A percentile compares a stretch with the other conserved stretches of the same genome.
phyloP scores from a whole-genome alignment of 2,329 filamentous ascomycete species.

The Anisogramma anomala region DNA sequence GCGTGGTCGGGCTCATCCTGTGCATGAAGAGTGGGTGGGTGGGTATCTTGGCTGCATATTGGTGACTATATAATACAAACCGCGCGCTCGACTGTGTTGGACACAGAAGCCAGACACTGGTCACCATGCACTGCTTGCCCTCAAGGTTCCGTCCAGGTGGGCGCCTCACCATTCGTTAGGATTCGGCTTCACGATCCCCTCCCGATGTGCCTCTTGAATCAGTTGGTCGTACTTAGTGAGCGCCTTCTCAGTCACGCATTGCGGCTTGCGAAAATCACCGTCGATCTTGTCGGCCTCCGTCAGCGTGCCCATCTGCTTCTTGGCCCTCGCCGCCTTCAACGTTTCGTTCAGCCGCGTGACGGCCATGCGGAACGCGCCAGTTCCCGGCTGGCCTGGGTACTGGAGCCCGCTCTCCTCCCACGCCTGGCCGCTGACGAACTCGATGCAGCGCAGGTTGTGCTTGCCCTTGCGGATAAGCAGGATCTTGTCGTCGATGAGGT shows the following conservation, averaged over 20 bases:
- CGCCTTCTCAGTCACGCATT: not conserved
- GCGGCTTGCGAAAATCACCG: not conserved
- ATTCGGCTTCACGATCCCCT: not conserved
- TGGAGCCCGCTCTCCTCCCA: conserved; percentile 36
- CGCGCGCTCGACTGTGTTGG: not conserved
- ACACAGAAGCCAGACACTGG: not conserved
- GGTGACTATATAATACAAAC: not conserved
- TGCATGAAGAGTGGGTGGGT: not conserved
- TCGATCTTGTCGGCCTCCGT: not conserved
- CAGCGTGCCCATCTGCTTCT: not conserved
- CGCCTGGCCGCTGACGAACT: conserved; percentile 45
- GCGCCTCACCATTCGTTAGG: not conserved
- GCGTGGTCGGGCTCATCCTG: too few species aligned
- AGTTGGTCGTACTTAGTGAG: not conserved
- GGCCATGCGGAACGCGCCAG: conserved; percentile 35
- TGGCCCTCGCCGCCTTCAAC: conserved; percentile 15
- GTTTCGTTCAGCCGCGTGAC: conserved; percentile 25
- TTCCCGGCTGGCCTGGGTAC: conserved; percentile 43
- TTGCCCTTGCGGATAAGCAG: conserved; percentile 53
- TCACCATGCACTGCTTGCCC: too few species aligned
- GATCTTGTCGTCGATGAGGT: conserved; percentile 46
- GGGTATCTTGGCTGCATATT: not conserved
- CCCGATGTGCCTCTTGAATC: not conserved
- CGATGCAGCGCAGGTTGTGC: conserved; percentile 49
- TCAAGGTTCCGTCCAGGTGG: too few species aligned